Conservation (phyloP, 345 rosid genomes). For the Salix udensis region DNA sequence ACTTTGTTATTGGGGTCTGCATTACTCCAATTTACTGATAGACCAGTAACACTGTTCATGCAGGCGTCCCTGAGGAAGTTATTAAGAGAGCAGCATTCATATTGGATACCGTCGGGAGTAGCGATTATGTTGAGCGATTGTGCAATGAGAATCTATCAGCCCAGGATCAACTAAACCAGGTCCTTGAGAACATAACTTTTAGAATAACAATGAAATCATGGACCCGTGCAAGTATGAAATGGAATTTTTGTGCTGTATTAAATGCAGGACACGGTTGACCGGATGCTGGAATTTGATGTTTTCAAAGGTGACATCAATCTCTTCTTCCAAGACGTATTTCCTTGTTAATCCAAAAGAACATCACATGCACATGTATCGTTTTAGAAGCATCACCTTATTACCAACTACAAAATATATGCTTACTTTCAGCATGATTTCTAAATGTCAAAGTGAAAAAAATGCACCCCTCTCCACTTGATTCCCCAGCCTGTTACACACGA, state of each 20-base stretch:
- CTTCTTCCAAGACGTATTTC: conserved; percentile 56
- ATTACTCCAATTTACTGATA: neutral
- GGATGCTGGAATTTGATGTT: conserved; percentile 58
- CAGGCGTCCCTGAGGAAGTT: conserved; percentile 81
- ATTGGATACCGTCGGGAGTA: conserved; percentile 50
- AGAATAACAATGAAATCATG: too few species aligned
- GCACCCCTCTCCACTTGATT: too few species aligned
- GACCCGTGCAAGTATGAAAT: neutral
- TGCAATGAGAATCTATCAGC: conserved; percentile 52
- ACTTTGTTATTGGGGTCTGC: too few species aligned
- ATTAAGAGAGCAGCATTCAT: conserved; percentile 69
- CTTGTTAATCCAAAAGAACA: conserved; percentile 6
- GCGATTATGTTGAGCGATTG: conserved; percentile 44
- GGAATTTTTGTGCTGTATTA: neutral
- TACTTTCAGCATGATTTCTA: neutral
- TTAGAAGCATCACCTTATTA: neutral
- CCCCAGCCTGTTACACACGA: too few species aligned
- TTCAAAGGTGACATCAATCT: conserved; percentile 49
- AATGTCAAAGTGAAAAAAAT: neutral
- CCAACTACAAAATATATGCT: neutral
- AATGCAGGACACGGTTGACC: conserved; percentile 65
- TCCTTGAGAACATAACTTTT: conserved; percentile 1
- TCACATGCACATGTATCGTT: neutral
- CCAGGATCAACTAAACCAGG: conserved; percentile 71
- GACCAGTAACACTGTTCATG: conserved; percentile 10